Conservation (phyloP, 345 rosid genomes). For the Citrus hindsii region DNA sequence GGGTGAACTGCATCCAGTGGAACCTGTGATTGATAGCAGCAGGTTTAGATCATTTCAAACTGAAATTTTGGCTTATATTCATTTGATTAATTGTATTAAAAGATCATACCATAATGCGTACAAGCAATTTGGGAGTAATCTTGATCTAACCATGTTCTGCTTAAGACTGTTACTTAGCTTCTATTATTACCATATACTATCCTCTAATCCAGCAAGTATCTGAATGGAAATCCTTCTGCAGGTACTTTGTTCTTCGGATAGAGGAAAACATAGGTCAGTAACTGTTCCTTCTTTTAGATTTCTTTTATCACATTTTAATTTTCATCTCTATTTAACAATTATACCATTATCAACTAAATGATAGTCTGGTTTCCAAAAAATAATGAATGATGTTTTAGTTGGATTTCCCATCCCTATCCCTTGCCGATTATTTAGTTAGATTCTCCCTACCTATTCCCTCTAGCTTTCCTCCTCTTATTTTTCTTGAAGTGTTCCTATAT, state of each 20-base stretch:
- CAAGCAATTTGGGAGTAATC: slow-evolving; percentile 3
- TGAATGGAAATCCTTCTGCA: slow-evolving; percentile 39
- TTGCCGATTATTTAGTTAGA: background rate
- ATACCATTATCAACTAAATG: background rate
- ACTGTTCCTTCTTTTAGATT: slow-evolving; percentile 12
- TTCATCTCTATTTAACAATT: background rate
- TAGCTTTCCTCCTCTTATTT: background rate
- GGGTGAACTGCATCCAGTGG: slow-evolving; percentile 96
- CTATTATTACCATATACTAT: background rate
- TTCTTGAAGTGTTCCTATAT: background rate
- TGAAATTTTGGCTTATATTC: slow-evolving; percentile 7
- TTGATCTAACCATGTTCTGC: background rate
- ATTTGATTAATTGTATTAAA: background rate
- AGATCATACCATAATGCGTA: background rate
- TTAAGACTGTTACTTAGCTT: background rate
- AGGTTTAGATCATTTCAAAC: slow-evolving; percentile 48
- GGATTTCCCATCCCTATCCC: background rate
- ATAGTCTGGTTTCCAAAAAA: no score
- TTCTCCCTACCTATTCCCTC: background rate
- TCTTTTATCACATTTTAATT: background rate
- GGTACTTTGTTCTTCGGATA: slow-evolving; percentile 97
- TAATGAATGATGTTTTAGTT: background rate
- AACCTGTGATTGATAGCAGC: slow-evolving; percentile 98
- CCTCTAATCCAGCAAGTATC: slow-evolving; percentile 5
- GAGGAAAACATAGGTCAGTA: slow-evolving; percentile 93